Evolutionary conservation across 2,329 filamentous ascomycete species (phyloP), one percentile per base, ranked within the genome.

Genomic region (Tolypocladium inflatum): DNA sequence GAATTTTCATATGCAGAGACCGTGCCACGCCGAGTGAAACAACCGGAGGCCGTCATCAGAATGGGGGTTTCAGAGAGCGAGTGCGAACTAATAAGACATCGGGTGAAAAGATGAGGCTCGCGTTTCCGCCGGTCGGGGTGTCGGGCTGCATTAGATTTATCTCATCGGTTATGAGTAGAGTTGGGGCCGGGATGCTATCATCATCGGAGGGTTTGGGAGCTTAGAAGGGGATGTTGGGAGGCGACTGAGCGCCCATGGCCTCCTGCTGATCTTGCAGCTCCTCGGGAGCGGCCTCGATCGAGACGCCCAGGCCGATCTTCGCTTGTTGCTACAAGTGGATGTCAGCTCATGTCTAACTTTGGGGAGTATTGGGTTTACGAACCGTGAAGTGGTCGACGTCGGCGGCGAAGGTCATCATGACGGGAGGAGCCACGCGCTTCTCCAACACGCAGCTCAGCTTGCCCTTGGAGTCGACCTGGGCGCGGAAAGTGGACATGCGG

Each of bases 321-420:
- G 93, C 90, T 78, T 89, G 84, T 86, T 94, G 91, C 94, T 99
- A 67, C 56, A 57, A 30, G 51, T 13, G 50, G 13, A n/a, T 41
- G 43, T 60, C 23, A 61, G 64, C 76, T 65, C 75, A 72, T 61
- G 52, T 53, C 41, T 13, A 35, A 26, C 26, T n/a, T 11, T 43
- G 42, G 35, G 17, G 45, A 43, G 38, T 15, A 3, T 41, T 5
- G 42, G 52, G 54, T 30, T 30, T 52, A 80, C 90, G 73, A 83
- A 97, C 94, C 80, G 92, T 92, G 68, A 87, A 85, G 77, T 99
- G 93, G 76, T 99, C 94, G 70, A 99, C 90, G 72, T 97, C 94
- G 65, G 92, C 93, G 57, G 92, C 91, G 76, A 99, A 96, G 59
- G 92, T 96, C 78, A 99, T 85, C 73, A 88, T 89, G 59, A 99